Evolutionary conservation across 129 eudicot genomes (phyloP).

Genomic region (Pseudognaphalium luteoalbum): DNA sequence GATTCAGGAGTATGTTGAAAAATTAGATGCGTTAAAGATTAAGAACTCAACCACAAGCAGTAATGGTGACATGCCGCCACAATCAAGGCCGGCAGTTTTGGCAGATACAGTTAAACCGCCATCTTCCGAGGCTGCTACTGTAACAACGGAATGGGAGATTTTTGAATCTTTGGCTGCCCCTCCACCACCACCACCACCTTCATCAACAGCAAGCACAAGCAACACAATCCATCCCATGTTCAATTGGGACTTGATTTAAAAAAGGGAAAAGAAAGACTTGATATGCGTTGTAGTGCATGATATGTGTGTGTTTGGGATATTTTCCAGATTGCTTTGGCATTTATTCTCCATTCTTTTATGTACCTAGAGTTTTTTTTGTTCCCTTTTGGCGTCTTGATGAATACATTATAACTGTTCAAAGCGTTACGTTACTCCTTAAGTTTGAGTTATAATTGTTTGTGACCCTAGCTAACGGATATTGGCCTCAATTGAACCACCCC

Average conservation of each 20-base stretch:
- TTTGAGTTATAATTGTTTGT: background rate
- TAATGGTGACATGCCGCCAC: constrained; percentile 40
- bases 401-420: constrained; percentile 14
- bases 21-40: constrained; percentile 66
- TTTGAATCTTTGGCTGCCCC: constrained; percentile 61
- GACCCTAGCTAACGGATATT: background rate
- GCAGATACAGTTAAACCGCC: constrained; percentile 36
- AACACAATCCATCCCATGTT: constrained; percentile 48
- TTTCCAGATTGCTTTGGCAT: constrained; percentile 45
- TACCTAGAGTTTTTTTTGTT: constrained; percentile 48
- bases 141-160: constrained; percentile 86
- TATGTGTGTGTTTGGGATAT: constrained; percentile 43
- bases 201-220: constrained; percentile 22
- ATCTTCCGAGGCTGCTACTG: constrained; percentile 41
- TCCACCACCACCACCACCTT: constrained; percentile 31
- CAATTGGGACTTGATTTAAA: constrained; percentile 47
- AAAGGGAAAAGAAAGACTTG: background rate
- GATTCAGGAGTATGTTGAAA: constrained; percentile 84
- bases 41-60: constrained; percentile 42
- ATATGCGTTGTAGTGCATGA: constrained; percentile 41
- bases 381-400: constrained; percentile 28
- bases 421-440: background rate
- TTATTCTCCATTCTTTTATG: constrained; percentile 67
- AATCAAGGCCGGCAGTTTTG: constrained; percentile 48
- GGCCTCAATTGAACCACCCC: background rate